Conservation (phyloP, 441 rosid genomes). For the Croton setiger region DNA sequence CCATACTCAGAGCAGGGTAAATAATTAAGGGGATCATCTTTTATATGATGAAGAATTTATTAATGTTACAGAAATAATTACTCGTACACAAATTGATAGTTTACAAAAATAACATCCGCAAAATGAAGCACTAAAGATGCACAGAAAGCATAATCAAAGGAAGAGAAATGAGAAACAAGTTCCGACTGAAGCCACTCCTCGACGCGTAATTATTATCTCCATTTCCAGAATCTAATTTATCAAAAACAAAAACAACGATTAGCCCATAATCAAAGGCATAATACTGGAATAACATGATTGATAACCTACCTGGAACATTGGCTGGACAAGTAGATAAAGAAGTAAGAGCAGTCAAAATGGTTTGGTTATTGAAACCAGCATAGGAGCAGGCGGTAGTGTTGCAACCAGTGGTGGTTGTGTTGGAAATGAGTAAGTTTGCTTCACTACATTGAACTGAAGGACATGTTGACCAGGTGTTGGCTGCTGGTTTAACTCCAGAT, state of each 20-base stretch:
- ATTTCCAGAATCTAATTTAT: slow-evolving; percentile 3
- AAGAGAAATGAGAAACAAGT: slow-evolving; percentile 17
- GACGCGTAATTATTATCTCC: slow-evolving; percentile 7
- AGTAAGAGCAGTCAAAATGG: slow-evolving; percentile 38
- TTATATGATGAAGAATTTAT: too few species aligned
- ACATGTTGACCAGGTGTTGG: slow-evolving; percentile 41
- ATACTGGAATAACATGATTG: too few species aligned
- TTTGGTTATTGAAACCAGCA: slow-evolving; percentile 31
- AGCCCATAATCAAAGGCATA: neutral
- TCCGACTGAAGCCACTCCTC: slow-evolving; percentile 24
- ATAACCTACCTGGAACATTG: slow-evolving; percentile 36
- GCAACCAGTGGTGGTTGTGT: slow-evolving; percentile 9
- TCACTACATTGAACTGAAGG: slow-evolving; percentile 52
- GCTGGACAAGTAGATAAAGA: slow-evolving; percentile 36
- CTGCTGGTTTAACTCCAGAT: slow-evolving; percentile 34
- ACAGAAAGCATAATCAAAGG: slow-evolving; percentile 25
- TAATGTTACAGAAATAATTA: too few species aligned
- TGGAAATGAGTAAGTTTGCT: slow-evolving; percentile 38
- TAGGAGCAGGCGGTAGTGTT: slow-evolving; percentile 33
- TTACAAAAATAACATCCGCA: neutral
- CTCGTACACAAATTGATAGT: neutral
- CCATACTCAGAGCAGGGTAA: too few species aligned
- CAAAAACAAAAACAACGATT: neutral
- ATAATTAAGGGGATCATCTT: too few species aligned
- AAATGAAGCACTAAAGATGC: neutral